Percentiles rank a stretch among this genome's conserved stretches.
Conservation (phyloP, 495 filamentous ascomycete species). For the Durotheca rogersii region DNA sequence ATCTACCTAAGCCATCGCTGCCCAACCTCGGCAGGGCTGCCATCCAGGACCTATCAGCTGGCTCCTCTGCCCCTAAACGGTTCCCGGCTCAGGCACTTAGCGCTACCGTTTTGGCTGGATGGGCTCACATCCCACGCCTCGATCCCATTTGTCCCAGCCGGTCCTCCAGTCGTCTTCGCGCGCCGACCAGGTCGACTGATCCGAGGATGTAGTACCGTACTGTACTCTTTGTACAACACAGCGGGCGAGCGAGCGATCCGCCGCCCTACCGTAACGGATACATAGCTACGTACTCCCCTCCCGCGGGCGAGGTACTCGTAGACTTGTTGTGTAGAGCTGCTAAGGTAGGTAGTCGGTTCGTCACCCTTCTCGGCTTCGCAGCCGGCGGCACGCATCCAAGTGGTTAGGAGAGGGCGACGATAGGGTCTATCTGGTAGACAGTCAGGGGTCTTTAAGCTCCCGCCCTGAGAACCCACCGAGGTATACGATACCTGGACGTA, state of each 20-base stretch:
- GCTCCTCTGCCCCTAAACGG: slow-evolving; percentile 20
- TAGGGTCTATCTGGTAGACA: slow-evolving; percentile 11
- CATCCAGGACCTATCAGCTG: slow-evolving; percentile 10
- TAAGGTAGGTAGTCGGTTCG: too few species aligned
- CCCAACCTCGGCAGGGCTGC: slow-evolving; percentile 34
- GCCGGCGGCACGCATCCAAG: slow-evolving; percentile 25
- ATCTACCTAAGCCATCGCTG: slow-evolving; percentile 36
- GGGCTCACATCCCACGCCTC: slow-evolving; percentile 17
- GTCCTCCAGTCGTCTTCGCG: slow-evolving; percentile 6
- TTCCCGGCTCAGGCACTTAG: slow-evolving; percentile 20
- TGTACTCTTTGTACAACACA: too few species aligned
- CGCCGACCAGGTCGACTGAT: too few species aligned
- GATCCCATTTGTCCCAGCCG: slow-evolving; percentile 17
- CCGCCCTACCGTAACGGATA: slow-evolving; percentile 26
- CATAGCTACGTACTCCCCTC: neutral
- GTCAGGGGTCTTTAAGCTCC: slow-evolving; percentile 24
- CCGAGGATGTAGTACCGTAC: too few species aligned
- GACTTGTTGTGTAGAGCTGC: too few species aligned
- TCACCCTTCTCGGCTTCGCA: slow-evolving; percentile 26
- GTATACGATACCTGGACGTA: too few species aligned
- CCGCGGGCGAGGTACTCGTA: too few species aligned
- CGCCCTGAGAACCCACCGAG: slow-evolving; percentile 1
- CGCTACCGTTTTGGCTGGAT: slow-evolving; percentile 18
- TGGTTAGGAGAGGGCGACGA: slow-evolving; percentile 24
- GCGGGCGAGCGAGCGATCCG: too few species aligned